A percentile compares a stretch with the other conserved stretches of the same genome.
phyloP scores from a whole-genome alignment of 768 basidiomycete genomes.

The Royoungia palumana region DNA sequence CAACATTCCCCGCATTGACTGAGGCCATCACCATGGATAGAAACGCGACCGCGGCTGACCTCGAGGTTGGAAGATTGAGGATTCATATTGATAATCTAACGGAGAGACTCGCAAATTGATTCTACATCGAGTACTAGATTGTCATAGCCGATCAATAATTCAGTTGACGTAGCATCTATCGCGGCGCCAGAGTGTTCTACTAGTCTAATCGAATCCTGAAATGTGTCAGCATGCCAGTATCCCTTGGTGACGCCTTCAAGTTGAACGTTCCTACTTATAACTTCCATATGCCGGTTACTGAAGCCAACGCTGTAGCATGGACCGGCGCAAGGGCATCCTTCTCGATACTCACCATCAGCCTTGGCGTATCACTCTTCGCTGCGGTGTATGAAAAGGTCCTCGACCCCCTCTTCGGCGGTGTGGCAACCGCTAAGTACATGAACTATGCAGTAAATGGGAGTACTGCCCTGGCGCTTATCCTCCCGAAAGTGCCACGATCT shows the following conservation, averaged over 20 bases:
- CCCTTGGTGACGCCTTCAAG: too few relatives aligned
- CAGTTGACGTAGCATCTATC: too few relatives aligned
- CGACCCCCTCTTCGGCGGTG: conserved; percentile 65
- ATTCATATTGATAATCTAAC: conserved; percentile 51
- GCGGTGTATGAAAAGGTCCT: conserved; percentile 62
- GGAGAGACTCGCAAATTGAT: conserved; percentile 25
- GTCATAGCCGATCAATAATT: too few relatives aligned
- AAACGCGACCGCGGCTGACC: conserved; percentile 56
- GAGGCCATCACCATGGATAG: conserved; percentile 74
- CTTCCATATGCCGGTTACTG: conserved; percentile 2
- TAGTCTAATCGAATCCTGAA: too few relatives aligned
- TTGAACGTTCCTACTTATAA: too few relatives aligned
- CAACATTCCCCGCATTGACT: conserved; percentile 77
- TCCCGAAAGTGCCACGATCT: conserved; percentile 28
- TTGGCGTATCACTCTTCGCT: conserved; percentile 51
- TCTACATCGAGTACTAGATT: too few relatives aligned
- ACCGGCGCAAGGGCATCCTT: conserved; percentile 16
- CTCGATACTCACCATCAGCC: conserved; percentile 26
- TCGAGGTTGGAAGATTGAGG: conserved; percentile 61
- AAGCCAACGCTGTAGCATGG: conserved; percentile 8
- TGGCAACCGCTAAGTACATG: conserved; percentile 52
- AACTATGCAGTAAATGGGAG: conserved; percentile 37
- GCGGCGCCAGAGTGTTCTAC: too few relatives aligned
- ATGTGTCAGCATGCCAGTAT: too few relatives aligned
- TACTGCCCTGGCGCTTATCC: conserved; percentile 33